A percentile compares a stretch with the other conserved stretches of the same genome.
phyloP scores from a whole-genome alignment of 2,329 filamentous ascomycete species.

The Amauroascus verrucosus region DNA sequence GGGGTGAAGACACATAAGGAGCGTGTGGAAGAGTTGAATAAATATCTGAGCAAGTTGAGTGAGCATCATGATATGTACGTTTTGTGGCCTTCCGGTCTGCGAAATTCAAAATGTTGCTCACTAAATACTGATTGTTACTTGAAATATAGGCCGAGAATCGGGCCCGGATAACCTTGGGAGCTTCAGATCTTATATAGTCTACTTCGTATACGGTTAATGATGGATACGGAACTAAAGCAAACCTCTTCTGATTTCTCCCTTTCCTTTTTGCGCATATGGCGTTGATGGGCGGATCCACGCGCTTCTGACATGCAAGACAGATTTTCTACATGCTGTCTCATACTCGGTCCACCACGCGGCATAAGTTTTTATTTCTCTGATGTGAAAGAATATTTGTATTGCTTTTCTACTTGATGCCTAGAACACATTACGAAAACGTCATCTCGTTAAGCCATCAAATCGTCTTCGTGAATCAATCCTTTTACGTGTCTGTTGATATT shows the following conservation, averaged over 20 bases:
- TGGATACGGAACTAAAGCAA: neutral
- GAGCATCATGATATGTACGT: slow-evolving; percentile 92
- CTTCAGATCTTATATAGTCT: neutral
- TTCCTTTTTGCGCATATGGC: neutral
- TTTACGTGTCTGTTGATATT: slow-evolving; percentile 8
- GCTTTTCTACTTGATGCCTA: neutral
- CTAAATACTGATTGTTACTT: slow-evolving; percentile 15
- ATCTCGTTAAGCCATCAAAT: neutral
- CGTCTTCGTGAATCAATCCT: neutral
- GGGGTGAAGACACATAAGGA: slow-evolving; percentile 95
- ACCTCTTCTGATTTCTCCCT: neutral
- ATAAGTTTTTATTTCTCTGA: too few species aligned
- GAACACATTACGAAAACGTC: neutral
- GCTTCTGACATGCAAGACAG: neutral
- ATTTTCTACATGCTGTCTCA: neutral
- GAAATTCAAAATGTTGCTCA: neutral
- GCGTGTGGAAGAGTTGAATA: slow-evolving; percentile 88
- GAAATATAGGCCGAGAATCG: slow-evolving; percentile 30
- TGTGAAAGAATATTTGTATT: neutral
- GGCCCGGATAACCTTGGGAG: slow-evolving; percentile 16
- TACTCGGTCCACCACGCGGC: too few species aligned
- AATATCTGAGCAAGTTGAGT: slow-evolving; percentile 79
- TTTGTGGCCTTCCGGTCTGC: neutral
- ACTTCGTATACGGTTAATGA: neutral
- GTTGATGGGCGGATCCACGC: neutral